A percentile compares a stretch with the other conserved stretches of the same genome.
Conservation (phyloP, 768 basidiomycete species). For the Galerina sulciceps region DNA sequence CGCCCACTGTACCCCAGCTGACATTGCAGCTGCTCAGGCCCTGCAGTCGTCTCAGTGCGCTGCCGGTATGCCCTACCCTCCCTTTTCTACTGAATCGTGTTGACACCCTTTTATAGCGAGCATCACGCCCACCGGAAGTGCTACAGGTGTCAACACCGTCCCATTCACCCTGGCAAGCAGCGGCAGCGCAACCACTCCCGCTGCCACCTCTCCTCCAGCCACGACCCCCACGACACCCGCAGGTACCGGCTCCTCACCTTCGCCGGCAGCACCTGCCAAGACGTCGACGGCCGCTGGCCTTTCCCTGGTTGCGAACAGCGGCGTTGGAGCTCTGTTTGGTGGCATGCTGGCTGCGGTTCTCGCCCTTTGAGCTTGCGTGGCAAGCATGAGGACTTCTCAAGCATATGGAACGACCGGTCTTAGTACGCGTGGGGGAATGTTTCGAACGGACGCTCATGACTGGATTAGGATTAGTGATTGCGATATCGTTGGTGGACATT, state of each 20-base stretch:
- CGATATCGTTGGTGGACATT: too few species aligned
- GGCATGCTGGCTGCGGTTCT: constrained; percentile 19
- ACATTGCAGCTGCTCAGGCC: constrained; percentile 18
- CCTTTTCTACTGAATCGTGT: background rate
- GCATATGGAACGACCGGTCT: too few species aligned
- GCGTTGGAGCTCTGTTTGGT: constrained; percentile 13
- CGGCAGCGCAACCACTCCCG: constrained; percentile 1
- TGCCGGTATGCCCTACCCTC: constrained; percentile 14
- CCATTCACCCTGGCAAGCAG: constrained; percentile 14
- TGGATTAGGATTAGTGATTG: too few species aligned
- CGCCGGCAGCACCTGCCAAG: constrained; percentile 1
- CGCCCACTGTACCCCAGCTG: constrained; percentile 19
- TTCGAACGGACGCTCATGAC: too few species aligned
- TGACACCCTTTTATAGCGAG: constrained; percentile 7
- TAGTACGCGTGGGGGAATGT: too few species aligned
- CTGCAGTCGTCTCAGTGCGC: constrained; percentile 24
- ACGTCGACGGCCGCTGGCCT: constrained; percentile 7
- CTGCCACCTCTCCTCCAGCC: constrained; percentile 1
- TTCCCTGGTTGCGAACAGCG: constrained; percentile 10
- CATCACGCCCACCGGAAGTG: constrained; percentile 15
- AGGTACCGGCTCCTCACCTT: background rate
- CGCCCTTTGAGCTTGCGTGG: constrained; percentile 13
- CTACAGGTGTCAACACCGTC: constrained; percentile 13
- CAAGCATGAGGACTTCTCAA: too few species aligned
- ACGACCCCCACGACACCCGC: constrained; percentile 6